These are phyloP conservation scores for Secale cereale DNA, from an alignment of 176 grass and related monocot genomes.

Conservation along the genomic window DNA sequence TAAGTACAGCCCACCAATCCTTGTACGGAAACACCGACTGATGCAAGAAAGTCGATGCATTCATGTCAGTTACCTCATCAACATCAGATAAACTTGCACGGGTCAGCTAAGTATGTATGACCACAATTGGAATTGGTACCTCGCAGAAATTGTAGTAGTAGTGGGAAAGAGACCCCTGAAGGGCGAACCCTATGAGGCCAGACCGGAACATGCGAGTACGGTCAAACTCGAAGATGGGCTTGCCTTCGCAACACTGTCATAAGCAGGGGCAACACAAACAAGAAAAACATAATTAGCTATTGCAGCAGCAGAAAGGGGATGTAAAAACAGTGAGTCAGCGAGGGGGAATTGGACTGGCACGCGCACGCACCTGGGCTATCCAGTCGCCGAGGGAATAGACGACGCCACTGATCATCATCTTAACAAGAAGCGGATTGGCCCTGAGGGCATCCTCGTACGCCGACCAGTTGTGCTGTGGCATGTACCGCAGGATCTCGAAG, in stretches of 20 bases:
- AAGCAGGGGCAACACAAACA: background rate
- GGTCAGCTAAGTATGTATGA: background rate
- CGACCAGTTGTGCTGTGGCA: conserved; percentile 92
- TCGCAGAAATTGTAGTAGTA: conserved; percentile 95
- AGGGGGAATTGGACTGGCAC: background rate
- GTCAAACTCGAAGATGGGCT: conserved; percentile 85
- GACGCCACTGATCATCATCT: conserved; percentile 98
- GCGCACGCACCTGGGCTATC: conserved; percentile 93
- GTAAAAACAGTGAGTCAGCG: too few relatives aligned
- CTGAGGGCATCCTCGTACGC: conserved; percentile 93
- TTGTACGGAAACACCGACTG: conserved; percentile 87
- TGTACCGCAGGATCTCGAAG: conserved; percentile 91
- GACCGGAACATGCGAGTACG: conserved; percentile 87
- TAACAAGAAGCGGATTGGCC: conserved; percentile 85
- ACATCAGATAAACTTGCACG: background rate
- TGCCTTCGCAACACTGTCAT: conserved; percentile 85
- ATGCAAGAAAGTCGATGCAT: background rate
- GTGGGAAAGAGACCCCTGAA: conserved; percentile 94
- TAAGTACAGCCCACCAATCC: conserved; percentile 94
- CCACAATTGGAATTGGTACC: conserved; percentile 35
- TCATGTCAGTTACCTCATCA: background rate
- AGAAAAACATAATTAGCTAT: background rate
- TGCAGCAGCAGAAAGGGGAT: background rate
- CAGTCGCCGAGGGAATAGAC: conserved; percentile 96
- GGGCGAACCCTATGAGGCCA: conserved; percentile 81